Evolutionary conservation across 129 eudicot species (phyloP), one percentile per base, ranked within the genome.

Genomic region (Smallanthus sonchifolius): DNA sequence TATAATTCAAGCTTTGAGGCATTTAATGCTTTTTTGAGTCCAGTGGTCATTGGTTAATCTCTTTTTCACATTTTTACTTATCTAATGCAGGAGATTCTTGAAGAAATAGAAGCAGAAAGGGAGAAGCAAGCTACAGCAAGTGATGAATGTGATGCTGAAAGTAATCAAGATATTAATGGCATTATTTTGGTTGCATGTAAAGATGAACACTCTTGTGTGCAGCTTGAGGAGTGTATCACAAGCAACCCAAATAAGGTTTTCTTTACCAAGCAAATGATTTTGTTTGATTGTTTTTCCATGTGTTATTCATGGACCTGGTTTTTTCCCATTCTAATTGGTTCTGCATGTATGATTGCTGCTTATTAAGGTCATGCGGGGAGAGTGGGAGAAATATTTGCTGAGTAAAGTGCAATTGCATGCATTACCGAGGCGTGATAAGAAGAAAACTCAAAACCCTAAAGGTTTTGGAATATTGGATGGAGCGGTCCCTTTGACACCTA

Each of bases 401-500:
- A 94, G 99, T 80, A 94, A 94, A 77, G 97, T 94, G 43, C 91
- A 94, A 79, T 75, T 94, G 79, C 88, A 88, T 5, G 86, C 87
- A 20, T 79, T 88, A 70, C 93, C 95, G 56, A 88, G 83, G 75
- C 83, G 80, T 59, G 73, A 65, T 10, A 85, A 86, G 72, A 90
- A 94, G 89, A 91, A 88, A 77, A 66, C 73, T 16, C 81, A 76
- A 40, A 70, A 64, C 49, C 87, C 91, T 61, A 88, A 91, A 82
- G 97, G 99, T 36, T 86, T 94, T 45, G 97, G 99, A 17, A 75
- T 94, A 70, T 97, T 94, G 65, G 90, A 91, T 42, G 99, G 99
- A 45, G 71, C 43, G 1, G 79, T 79, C 39, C 79, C 84, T 37
- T 51, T 77, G 60, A 76, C 84, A 67, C 77, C 96, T 72, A 84